phyloP scores from a whole-genome alignment of 78 protist species.

The Dictyostelium capitatum region DNA sequence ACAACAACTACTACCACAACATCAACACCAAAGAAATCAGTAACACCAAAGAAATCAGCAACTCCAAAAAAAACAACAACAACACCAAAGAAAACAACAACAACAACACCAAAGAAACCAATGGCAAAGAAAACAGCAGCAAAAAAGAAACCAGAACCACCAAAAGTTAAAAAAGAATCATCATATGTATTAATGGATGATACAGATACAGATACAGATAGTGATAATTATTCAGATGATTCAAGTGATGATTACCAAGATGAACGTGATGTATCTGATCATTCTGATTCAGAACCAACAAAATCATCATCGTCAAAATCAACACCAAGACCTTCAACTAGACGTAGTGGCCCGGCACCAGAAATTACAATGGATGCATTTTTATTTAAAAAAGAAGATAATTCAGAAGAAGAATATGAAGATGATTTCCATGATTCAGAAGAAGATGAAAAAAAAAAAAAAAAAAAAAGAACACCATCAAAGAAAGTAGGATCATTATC shows the following conservation, averaged over 20 bases:
- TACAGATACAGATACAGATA: neutral
- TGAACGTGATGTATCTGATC: neutral
- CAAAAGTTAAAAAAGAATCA: neutral
- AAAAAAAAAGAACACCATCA: too few relatives aligned
- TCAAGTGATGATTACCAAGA: neutral
- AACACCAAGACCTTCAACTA: neutral
- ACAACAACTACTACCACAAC: neutral
- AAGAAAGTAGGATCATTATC: too few relatives aligned
- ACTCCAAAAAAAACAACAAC: neutral
- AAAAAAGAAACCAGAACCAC: neutral
- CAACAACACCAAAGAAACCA: neutral
- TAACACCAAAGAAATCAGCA: neutral
- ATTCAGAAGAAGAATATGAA: too few relatives aligned
- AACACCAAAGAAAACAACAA: neutral
- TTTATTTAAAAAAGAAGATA: too few relatives aligned
- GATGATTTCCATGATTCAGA: too few relatives aligned
- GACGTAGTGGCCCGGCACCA: too few relatives aligned
- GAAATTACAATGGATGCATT: too few relatives aligned
- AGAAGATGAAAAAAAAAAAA: too few relatives aligned
- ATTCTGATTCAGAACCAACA: neutral
- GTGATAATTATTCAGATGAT: neutral
- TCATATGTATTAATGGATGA: neutral
- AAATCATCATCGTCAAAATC: neutral
- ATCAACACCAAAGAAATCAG: neutral
- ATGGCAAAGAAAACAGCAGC: neutral